Base-by-base conservation (phyloP, 805 yeast species). In the Zygosaccharomyces pseudorouxii region DNA sequence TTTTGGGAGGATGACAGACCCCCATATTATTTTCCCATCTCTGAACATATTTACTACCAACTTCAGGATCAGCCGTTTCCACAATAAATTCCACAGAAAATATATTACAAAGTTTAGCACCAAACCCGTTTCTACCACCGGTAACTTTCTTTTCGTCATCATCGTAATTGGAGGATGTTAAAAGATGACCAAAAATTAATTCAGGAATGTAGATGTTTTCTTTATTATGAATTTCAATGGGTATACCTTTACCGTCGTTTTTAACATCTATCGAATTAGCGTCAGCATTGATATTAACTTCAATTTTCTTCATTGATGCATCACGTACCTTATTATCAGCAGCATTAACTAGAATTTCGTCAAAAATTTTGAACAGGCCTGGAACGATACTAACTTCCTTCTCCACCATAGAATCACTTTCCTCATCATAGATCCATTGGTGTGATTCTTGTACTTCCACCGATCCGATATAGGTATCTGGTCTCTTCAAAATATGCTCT, bases 281-380 rank as follows among this genome's bases (percentile, higher is more conserved):
- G 50, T 84, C 96, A 3, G 83, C 74, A 58, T 87, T 84, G 48
- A 93, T 88, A 35, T 71, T 76, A n/a, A 93, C 98, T 48, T 81
- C 87, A 53, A 93, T 80, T 58, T 78, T 81, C 57, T 81, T 86
- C 99, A 93, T 93, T 8, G 77, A 57, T 1, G 96, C 89, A 64
- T 93, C 99, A 57, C 98, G 80, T 52, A 92, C 92, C 71, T 93
- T 93, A 73, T 93, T 93, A 70, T 93, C 99, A 11, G 99, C 99
- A 5, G 99, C 98, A 67, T 93, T 93, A 46, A 93, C 99, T 53
- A 93, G 73, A 50, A 93, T 90, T 71, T 93, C 99, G 68, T 93
- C 99, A 65, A 93, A 93, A 48, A 93, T 92, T 70, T 93, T 93
- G 71, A 89, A 92, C 52, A 93, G 71, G 42, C 98, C 99, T 2